Evolutionary conservation across 2,329 filamentous ascomycete species (phyloP), one percentile per base, ranked within the genome.

Genomic region (Cladosporium austrohemisphaericum): DNA sequence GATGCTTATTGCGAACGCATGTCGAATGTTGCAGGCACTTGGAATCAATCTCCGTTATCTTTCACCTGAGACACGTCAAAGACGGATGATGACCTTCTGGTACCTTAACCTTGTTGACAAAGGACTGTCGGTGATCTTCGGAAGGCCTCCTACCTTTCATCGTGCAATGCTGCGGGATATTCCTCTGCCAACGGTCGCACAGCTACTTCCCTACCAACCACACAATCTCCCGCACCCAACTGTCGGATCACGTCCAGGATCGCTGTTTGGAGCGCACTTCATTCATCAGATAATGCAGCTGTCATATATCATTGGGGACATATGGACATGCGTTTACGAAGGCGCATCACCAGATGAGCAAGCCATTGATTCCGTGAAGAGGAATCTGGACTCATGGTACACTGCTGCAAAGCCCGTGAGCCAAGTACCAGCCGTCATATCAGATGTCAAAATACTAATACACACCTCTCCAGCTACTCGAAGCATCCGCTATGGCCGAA

Each of bases 51-150:
- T 51, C 16, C 52, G 54, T 9, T 28, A 41, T n/a, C 48, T 58
- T 9, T 52, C 55, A n/a, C 16, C 45, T 1, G 33, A 52, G 31
- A 55, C 49, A 9, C 45, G 52, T 0, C 51, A 60, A 19, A 50
- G 56, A n/a, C 51, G 58, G 3, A 22, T 16, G 14, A 52, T 60
- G 37, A 37, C 54, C 26, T 60, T 59, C 47, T 61, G 59, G 59
- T 51, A 53, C 25, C 48, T 61, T 6, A 60, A 61, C 33, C 19
- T 54, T 10, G 31, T 61, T 5, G 59, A 61, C 35, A 59, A 57
- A 36, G 41, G 49, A 2, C 41, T 61, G 11, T 54, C 56, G 6
- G 40, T 61, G 3, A 56, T 52, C 5, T 55, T 60, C 20, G 53
- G 55, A n/a, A 40, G 54, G 35, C 55, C 57, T 2, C 56, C 57